A percentile compares a stretch with the other conserved stretches of the same genome.
Conservation (phyloP, 768 basidiomycete genomes). For the Ephemerocybe angulata region DNA sequence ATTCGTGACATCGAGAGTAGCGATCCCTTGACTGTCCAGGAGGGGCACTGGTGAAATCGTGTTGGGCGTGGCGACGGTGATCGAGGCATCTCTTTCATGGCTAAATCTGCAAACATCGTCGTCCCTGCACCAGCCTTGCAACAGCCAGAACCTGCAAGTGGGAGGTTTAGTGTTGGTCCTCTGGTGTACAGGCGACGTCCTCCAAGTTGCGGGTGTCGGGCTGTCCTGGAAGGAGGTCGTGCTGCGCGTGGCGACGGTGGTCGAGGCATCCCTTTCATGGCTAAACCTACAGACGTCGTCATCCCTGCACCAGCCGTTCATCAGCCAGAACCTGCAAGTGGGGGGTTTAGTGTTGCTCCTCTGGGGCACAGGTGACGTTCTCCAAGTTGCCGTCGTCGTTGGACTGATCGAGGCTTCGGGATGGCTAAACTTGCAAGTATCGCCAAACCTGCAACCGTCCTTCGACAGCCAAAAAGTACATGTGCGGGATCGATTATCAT, state of each 20-base stretch:
- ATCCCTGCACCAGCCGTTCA: neutral
- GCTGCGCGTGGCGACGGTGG: no score
- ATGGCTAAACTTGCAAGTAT: neutral
- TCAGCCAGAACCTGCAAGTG: neutral
- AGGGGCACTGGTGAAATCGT: neutral
- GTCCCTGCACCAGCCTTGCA: neutral
- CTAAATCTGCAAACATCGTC: neutral
- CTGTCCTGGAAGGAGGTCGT: no score
- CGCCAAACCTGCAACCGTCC: neutral
- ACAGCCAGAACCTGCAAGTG: neutral
- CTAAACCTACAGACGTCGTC: neutral
- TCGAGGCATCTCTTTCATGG: neutral
- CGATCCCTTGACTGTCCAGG: neutral
- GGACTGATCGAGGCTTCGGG: no score
- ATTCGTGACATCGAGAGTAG: neutral
- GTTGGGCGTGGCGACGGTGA: no score
- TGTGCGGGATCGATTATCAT: neutral
- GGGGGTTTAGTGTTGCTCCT: no score
- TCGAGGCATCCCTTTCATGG: neutral
- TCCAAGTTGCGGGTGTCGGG: no score
- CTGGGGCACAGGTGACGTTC: no score
- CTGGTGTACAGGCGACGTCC: no score
- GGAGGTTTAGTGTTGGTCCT: no score
- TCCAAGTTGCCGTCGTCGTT: no score
- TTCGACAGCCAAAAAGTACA: neutral